These are phyloP conservation scores for Iberis amara DNA, from an alignment of 441 rosid species.

Conservation along the genomic window DNA sequence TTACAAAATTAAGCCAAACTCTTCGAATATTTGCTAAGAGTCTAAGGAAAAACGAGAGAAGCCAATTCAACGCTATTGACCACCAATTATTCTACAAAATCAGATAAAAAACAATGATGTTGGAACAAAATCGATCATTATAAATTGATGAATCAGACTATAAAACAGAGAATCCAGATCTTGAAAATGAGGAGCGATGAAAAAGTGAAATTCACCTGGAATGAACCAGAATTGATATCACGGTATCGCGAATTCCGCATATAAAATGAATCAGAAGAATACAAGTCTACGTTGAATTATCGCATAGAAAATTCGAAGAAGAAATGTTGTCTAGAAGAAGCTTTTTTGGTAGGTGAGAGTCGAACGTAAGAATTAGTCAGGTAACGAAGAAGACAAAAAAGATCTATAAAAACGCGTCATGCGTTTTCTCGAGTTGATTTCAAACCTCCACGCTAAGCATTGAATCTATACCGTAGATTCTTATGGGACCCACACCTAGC, in stretches of 20 bases:
- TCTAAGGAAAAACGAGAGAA: conserved; percentile 20
- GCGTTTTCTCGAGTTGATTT: conserved; percentile 8
- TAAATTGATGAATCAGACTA: background rate
- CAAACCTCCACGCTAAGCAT: conserved; percentile 1
- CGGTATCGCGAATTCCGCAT: conserved; percentile 31
- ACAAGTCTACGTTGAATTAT: conserved; percentile 10
- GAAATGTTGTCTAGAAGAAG: too few relatives aligned
- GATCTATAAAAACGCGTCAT: conserved; percentile 29
- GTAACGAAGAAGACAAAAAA: conserved; percentile 19
- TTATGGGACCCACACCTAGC: conserved; percentile 21
- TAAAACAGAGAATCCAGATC: conserved; percentile 17
- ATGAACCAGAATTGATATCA: conserved; percentile 24
- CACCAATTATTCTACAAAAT: conserved; percentile 28
- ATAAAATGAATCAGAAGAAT: conserved; percentile 10
- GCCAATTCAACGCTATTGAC: conserved; percentile 14
- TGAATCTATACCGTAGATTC: conserved; percentile 34
- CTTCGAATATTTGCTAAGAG: conserved; percentile 18
- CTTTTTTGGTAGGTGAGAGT: conserved; percentile 22
- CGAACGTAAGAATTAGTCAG: conserved; percentile 8
- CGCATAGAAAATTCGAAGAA: background rate
- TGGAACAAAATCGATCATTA: background rate
- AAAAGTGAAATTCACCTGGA: conserved; percentile 23
- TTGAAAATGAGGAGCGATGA: background rate
- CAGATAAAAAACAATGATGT: conserved; percentile 5
- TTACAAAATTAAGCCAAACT: conserved; percentile 16